Conservation (phyloP, 2,329 filamentous ascomycete species). For the Mycosphaerella arachidis region DNA sequence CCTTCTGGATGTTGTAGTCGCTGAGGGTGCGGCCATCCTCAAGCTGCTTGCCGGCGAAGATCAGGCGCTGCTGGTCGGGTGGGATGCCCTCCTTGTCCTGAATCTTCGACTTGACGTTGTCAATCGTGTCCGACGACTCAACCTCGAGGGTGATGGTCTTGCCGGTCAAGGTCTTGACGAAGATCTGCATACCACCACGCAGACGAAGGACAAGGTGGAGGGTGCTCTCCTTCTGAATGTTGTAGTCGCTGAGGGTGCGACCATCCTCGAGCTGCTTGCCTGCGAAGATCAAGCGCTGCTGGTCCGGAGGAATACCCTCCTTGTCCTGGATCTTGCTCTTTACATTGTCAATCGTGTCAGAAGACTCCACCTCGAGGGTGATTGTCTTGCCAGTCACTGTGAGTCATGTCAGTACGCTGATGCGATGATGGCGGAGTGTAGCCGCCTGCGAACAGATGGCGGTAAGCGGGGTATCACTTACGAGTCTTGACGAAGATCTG, state of each 20-base stretch:
- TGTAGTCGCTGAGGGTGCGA: constrained; percentile 85
- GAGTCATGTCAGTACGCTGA: constrained; percentile 32
- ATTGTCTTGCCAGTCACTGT: constrained; percentile 64
- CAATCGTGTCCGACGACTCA: constrained; percentile 97
- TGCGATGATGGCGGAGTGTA: constrained; percentile 3
- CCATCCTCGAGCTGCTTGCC: constrained; percentile 96
- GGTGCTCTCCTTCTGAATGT: constrained; percentile 74
- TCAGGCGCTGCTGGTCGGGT: constrained; percentile 97
- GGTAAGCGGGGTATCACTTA: constrained; percentile 51
- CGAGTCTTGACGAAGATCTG: constrained; percentile 98
- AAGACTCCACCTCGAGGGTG: constrained; percentile 64
- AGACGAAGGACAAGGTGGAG: constrained; percentile 62
- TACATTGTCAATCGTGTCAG: constrained; percentile 91
- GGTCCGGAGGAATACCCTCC: constrained; percentile 92
- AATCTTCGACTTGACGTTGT: constrained; percentile 99
- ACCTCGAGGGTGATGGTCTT: constrained; percentile 99
- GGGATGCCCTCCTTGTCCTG: constrained; percentile 99
- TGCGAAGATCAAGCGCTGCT: constrained; percentile 93
- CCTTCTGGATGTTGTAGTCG: constrained; percentile 99
- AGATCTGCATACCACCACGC: constrained; percentile 69
- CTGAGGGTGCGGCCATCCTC: constrained; percentile 96
- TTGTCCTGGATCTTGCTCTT: constrained; percentile 98
- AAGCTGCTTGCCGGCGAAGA: constrained; percentile 99
- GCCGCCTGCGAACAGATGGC: constrained; percentile 15
- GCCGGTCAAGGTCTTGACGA: constrained; percentile 99